Evolutionary conservation across 805 yeast species (phyloP), one percentile per base, ranked within the genome.

Genomic region (Cyberlindnera mycetangii): DNA sequence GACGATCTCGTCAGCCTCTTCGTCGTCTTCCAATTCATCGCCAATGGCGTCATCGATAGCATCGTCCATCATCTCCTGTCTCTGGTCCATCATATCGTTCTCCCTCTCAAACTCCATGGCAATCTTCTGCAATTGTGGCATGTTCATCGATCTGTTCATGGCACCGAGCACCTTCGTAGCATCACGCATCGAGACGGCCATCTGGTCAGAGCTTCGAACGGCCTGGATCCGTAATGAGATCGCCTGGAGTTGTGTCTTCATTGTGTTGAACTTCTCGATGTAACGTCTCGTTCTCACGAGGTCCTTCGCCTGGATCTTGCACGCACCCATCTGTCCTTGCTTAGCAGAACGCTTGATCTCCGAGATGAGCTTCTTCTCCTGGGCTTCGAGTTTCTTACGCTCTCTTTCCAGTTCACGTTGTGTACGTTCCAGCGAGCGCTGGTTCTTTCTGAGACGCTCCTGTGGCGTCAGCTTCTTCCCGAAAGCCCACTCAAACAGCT

Each of bases 41-140:
- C 85, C 96, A 93, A 93, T 89, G 16, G 93, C 86, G 63, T 92
- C 97, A 61, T 93, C 99, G 56, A 93, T 84, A 16, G 97, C 95
- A 62, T 93, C 99, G 62, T 93, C 99, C 85, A 93, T 93, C 79
- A 95, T 88, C 64, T 95, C 99, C 65, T 95, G 98, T 59, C 96
- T 83, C 68, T 93, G 99, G 65, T 92, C 97, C 98, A 93, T 93
- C 56, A 95, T 70, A 61, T 95, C 99, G 65, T 86, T 88, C 60
- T 92, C 96, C 58, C 79, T 81, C 59, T 93, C 96, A 65, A 93
- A 93, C 58, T 93, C 98, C 85, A 88, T 90, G 3, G 97, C 89
- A 17, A 93, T 93, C 49, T 84, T 77, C 45, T 88, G 84, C 49
- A 93, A 69, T 54, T 87, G 95, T 1, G 96, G 97, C 50, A 93